These are phyloP conservation scores for Melanogaster broomeanus DNA, from an alignment of 768 basidiomycete genomes.

Conservation along the genomic window DNA sequence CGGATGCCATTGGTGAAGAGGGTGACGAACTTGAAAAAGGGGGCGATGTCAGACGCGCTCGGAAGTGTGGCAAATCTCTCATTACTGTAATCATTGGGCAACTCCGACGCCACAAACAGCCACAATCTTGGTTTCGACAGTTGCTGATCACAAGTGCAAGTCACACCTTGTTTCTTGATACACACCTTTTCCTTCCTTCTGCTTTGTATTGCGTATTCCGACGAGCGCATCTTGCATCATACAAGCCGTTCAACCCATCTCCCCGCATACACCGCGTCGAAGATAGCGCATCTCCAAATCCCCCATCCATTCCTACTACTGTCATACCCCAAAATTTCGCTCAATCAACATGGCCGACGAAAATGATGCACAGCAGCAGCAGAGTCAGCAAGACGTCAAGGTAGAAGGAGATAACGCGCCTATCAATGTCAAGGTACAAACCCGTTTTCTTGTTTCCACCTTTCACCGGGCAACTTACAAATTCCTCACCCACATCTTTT, in stretches of 20 bases:
- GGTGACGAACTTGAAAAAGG: too few relatives aligned
- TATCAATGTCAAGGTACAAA: conserved; percentile 77
- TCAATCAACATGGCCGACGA: conserved; percentile 53
- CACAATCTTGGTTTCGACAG: conserved; percentile 2
- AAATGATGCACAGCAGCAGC: conserved; percentile 35
- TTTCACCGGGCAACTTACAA: too few relatives aligned
- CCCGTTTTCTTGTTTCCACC: background rate
- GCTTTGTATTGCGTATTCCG: background rate
- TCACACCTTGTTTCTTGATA: too few relatives aligned
- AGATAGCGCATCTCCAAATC: background rate
- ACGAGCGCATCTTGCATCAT: background rate
- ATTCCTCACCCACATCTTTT: too few relatives aligned
- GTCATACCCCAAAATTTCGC: background rate
- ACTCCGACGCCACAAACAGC: conserved; percentile 3
- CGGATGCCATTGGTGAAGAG: too few relatives aligned
- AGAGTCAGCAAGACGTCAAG: conserved; percentile 49
- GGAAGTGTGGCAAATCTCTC: too few relatives aligned
- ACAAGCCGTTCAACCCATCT: background rate
- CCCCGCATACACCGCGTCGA: background rate
- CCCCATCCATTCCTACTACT: conserved; percentile 1
- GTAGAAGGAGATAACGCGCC: conserved; percentile 59
- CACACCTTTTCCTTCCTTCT: background rate
- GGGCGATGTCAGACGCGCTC: too few relatives aligned
- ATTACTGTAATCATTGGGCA: too few relatives aligned
- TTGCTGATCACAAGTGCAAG: background rate